These are phyloP conservation scores for Quercus phellos DNA, from an alignment of 331 rosid genomes.

Conservation along the genomic window DNA sequence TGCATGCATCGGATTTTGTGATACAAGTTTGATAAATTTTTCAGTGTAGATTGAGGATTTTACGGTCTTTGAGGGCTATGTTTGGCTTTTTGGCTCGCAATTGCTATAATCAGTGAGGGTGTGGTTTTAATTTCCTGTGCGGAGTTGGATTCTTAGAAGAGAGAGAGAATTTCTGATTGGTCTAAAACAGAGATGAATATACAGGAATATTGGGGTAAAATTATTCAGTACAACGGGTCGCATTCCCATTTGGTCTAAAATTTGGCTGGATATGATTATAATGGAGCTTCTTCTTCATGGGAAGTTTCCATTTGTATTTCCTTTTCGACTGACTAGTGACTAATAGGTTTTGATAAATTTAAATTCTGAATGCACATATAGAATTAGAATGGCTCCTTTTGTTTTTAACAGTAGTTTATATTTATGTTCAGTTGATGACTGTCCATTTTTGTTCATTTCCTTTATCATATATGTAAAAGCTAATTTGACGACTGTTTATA, in stretches of 20 bases:
- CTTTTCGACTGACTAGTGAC: neutral
- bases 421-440: neutral
- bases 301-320: neutral
- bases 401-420: neutral
- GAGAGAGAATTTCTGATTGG: neutral
- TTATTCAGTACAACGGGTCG: neutral
- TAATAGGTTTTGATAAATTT: neutral
- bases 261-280: neutral
- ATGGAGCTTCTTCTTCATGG: neutral
- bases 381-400: neutral
- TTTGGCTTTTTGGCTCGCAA: neutral
- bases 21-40: neutral
- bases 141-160: neutral
- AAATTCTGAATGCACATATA: neutral
- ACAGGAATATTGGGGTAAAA: too few relatives aligned
- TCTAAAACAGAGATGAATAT: neutral
- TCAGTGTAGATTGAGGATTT: neutral
- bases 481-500: slow-evolving; percentile 32
- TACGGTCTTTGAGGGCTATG: neutral
- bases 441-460: neutral
- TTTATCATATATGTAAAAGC: slow-evolving; percentile 16
- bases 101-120: neutral
- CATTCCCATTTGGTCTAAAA: too few relatives aligned
- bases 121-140: neutral
- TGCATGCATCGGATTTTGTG: neutral